Evolutionary conservation across 768 basidiomycete species (phyloP), one percentile per base, ranked within the genome.

Genomic region (Suillus fuscotomentosus): DNA sequence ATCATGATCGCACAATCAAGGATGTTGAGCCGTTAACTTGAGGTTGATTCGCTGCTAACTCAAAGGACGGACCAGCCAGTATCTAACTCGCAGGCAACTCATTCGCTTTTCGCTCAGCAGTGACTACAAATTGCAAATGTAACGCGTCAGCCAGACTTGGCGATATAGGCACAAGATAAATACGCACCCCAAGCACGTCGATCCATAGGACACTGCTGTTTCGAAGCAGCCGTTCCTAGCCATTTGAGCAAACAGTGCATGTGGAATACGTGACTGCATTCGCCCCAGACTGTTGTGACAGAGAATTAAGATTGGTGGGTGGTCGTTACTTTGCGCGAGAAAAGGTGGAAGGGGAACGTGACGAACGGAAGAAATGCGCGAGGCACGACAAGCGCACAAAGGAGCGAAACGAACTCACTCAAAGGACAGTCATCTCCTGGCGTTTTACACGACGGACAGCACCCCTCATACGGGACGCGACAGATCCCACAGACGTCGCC

Each of bases 161-260:
- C 24, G 20, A 36, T 8, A 8, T 24, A 15, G 7, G 17, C 7
- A 4, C 4, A 27, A 2, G 8, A 53, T 17, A 5, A 54, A 3
- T 6, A 81, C 90, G 65, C 68, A 96, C 95, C 89, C 97, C 97
- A 99, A 3, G 89, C 81, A 70, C 94, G 80, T 38, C 97, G 83
- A 73, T 99, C 97, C 94, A 99, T 96, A n/a, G 97, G 97, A 81
- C 97, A 99, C 69, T 96, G 94, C 69, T 91, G 89, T 75, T 98
- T 98, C 42, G 92, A 95, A 15, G 92, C 87, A 5, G 87, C 79
- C 0, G 95, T 96, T 4, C 89, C 89, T 65, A 98, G 86, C 97
- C 97, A 99, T 76, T 98, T 97, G 67, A 97, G 83, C 14, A 99
- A 79, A 77, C 97, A 99, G 75, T 99, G 97, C 94, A 98, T 95